A percentile compares a stretch with the other conserved stretches of the same genome.
These are phyloP conservation scores for Trichoderma oligosporum DNA, from an alignment of 2,329 filamentous ascomycete species.

Conservation along the genomic window DNA sequence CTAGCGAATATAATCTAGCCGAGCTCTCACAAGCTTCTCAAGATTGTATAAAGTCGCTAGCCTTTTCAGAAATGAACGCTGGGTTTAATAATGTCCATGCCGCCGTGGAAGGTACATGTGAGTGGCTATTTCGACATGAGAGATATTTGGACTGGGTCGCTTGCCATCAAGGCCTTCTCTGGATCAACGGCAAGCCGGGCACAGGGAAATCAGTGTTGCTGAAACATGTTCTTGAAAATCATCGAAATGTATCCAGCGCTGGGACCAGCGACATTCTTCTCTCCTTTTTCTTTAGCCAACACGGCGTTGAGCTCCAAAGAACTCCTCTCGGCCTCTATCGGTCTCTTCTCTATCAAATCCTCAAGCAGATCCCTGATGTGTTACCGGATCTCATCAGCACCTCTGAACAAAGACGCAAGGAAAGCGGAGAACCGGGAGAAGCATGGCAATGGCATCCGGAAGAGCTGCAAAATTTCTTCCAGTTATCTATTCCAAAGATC, in stretches of 20 bases:
- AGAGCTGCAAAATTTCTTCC: slow-evolving; percentile 26
- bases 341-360: slow-evolving; percentile 33
- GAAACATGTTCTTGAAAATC: slow-evolving; percentile 31
- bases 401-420: slow-evolving; percentile 20
- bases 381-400: slow-evolving; percentile 21
- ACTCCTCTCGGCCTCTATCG: slow-evolving; percentile 33
- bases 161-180: slow-evolving; percentile 27
- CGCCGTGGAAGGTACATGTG: slow-evolving; percentile 28
- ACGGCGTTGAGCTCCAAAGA: slow-evolving; percentile 32
- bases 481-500: slow-evolving; percentile 24
- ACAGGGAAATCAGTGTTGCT: slow-evolving; percentile 40
- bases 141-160: slow-evolving; percentile 26
- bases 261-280: slow-evolving; percentile 23
- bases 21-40: background rate
- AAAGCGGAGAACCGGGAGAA: slow-evolving; percentile 21
- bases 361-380: slow-evolving; percentile 25
- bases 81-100: slow-evolving; percentile 25
- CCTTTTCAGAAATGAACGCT: slow-evolving; percentile 29
- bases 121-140: slow-evolving; percentile 30
- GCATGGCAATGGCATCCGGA: slow-evolving; percentile 29
- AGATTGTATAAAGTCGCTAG: slow-evolving; percentile 30
- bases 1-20: background rate
- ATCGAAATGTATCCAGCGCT: slow-evolving; percentile 4
- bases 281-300: slow-evolving; percentile 37
- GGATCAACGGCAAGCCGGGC: slow-evolving; percentile 40